Conservation (phyloP, 129 eudicot species). For the Helianthus tuberosus region DNA sequence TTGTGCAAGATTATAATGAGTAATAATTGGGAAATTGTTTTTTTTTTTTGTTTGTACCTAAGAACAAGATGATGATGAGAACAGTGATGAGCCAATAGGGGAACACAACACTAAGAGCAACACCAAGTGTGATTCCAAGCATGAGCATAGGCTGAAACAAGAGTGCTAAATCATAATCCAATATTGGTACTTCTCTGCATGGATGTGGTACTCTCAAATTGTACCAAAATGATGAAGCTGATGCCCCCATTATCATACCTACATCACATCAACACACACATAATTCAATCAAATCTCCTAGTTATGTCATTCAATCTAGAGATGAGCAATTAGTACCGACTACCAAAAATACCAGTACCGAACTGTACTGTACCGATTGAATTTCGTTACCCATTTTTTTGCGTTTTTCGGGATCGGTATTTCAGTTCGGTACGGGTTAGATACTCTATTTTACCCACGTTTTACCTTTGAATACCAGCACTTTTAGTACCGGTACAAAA, state of each 20-base stretch:
- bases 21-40: not conserved
- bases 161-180: constrained; percentile 88
- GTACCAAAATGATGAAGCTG: constrained; percentile 93
- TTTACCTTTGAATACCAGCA: too few species aligned
- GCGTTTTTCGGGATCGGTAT: too few species aligned
- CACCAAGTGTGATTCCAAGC: constrained; percentile 96
- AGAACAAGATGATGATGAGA: constrained; percentile 84
- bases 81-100: constrained; percentile 98
- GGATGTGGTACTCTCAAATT: constrained; percentile 92
- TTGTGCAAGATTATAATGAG: not conserved
- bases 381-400: too few species aligned
- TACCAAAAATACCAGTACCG: too few species aligned
- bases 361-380: too few species aligned
- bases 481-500: too few species aligned
- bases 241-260: constrained; percentile 97
- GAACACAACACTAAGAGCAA: constrained; percentile 85
- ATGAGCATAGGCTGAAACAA: constrained; percentile 96
- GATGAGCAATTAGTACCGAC: too few species aligned
- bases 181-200: constrained; percentile 78
- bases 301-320: too few species aligned
- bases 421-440: too few species aligned
- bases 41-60: constrained; percentile 42
- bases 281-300: constrained; percentile 1
- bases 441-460: too few species aligned
- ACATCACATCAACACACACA: not conserved